Evolutionary conservation across 805 yeast species (phyloP).

Genomic region (Metschnikowia continentalis): DNA sequence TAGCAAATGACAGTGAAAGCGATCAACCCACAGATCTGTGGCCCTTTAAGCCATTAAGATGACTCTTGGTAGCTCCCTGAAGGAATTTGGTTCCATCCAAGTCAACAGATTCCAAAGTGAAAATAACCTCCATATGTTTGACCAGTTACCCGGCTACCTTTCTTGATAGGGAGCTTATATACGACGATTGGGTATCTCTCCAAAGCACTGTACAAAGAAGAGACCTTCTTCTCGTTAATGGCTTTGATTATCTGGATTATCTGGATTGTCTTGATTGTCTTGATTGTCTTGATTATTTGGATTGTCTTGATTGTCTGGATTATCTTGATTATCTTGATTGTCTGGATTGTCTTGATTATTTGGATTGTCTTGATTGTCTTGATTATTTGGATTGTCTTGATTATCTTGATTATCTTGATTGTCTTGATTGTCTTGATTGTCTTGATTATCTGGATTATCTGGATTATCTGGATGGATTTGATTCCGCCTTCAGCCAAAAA

Average conservation of each 20-base stretch:
- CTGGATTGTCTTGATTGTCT: slow-evolving; percentile 42
- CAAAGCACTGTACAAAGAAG: slow-evolving; percentile 57
- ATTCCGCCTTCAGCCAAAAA: slow-evolving; percentile 66
- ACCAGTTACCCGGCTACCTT: slow-evolving; percentile 45
- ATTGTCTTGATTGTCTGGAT: no score
- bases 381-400: no score
- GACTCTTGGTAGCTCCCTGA: slow-evolving; percentile 54
- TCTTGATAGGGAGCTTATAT: slow-evolving; percentile 63
- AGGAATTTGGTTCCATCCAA: slow-evolving; percentile 63
- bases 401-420: no score
- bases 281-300: no score
- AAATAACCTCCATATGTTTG: slow-evolving; percentile 87
- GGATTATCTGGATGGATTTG: no score
- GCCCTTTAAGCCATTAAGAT: slow-evolving; percentile 82
- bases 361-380: no score
- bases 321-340: no score
- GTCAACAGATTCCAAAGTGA: slow-evolving; percentile 63
- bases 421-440: no score
- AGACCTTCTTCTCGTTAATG: slow-evolving; percentile 59
- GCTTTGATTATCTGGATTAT: slow-evolving; percentile 3
- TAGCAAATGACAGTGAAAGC: slow-evolving; percentile 21
- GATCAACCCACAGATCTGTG: slow-evolving; percentile 86
- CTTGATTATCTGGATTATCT: no score
- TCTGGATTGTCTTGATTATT: slow-evolving; percentile 49
- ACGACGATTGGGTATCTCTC: slow-evolving; percentile 63